Conservation (phyloP, 352 stramenopile species). For the Aphanomyces astaci region DNA sequence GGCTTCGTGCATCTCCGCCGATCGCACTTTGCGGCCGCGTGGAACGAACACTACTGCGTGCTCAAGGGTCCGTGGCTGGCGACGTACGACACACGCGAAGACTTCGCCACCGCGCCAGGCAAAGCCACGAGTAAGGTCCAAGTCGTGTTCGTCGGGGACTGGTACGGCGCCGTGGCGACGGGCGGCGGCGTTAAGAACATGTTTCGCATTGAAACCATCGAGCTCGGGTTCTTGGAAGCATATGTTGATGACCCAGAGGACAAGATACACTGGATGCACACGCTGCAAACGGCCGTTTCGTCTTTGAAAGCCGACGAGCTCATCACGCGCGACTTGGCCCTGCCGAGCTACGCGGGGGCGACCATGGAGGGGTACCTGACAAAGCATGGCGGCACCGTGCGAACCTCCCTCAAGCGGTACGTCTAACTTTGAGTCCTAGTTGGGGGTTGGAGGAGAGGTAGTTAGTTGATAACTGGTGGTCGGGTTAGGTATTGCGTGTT, state of each 20-base stretch:
- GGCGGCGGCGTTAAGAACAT: conserved; percentile 16
- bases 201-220: conserved; percentile 54
- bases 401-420: conserved; percentile 5
- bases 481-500: conserved; percentile 59
- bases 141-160: conserved; percentile 41
- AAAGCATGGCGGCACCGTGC: conserved; percentile 9
- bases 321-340: conserved; percentile 35
- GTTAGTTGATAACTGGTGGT: too few species aligned
- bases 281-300: not conserved
- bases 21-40: conserved; percentile 43
- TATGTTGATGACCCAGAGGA: conserved; percentile 4
- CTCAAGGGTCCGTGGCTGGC: conserved; percentile 33
- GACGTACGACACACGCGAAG: conserved; percentile 31
- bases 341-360: conserved; percentile 51
- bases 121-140: conserved; percentile 34
- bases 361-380: conserved; percentile 65
- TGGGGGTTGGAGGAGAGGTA: too few species aligned
- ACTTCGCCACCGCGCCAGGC: conserved; percentile 25
- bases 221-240: conserved; percentile 46
- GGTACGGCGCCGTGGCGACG: conserved; percentile 28
- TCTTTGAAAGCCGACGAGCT: not conserved
- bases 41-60: conserved; percentile 41
- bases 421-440: not conserved
- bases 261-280: conserved; percentile 26
- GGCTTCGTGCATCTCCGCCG: conserved; percentile 41